Base-by-base conservation (phyloP, 805 yeast genomes). In the Komagataella pseudopastoris region DNA sequence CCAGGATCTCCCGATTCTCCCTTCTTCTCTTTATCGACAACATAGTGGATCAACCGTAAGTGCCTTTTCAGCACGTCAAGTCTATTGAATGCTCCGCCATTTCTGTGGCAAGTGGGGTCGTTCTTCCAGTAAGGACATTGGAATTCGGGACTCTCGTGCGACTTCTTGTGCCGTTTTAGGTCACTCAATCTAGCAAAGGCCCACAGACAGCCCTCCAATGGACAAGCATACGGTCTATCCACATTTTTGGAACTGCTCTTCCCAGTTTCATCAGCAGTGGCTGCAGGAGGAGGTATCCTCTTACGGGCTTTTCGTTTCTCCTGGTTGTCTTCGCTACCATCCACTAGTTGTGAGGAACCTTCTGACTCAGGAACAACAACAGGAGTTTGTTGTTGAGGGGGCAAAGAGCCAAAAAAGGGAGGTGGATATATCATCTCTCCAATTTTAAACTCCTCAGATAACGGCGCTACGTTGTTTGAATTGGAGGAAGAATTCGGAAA, bases 1-100 rank as follows among this genome's bases (percentile, higher is more conserved):
- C 91, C 91, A 3, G 80, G 71, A 51, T 79, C 86, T 20, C 46
- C 50, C 23, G 56, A 10, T 55, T 58, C 43, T 52, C 61, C 58
- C 46, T 63, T 62, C 44, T 23, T 18, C 17, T 48, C 49, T 46
- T 66, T 67, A 55, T 72, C 77, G 50, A 70, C 78, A 36, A 78
- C 80, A 60, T 73, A 81, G 64, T 85, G 93, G 46, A 85, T 88
- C 45, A 85, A 70, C 50, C 77, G 71, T 51, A 85, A 66, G 63
- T 85, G 93, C 47, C 93, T 71, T 56, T 85, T 85, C 55, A 85
- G 68, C 30, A 85, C 90, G 59, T 85, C 93, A 54, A 83, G 65
- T 47, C 93, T 70, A 58, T 79, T 80, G 65, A 85, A 85, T 0
- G 87, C 77, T 14, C 91, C 90, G 18, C 85, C 87, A 56, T 83